Evolutionary conservation across 2,329 filamentous ascomycete species (phyloP).

Genomic region (Hirsutella thompsonii): DNA sequence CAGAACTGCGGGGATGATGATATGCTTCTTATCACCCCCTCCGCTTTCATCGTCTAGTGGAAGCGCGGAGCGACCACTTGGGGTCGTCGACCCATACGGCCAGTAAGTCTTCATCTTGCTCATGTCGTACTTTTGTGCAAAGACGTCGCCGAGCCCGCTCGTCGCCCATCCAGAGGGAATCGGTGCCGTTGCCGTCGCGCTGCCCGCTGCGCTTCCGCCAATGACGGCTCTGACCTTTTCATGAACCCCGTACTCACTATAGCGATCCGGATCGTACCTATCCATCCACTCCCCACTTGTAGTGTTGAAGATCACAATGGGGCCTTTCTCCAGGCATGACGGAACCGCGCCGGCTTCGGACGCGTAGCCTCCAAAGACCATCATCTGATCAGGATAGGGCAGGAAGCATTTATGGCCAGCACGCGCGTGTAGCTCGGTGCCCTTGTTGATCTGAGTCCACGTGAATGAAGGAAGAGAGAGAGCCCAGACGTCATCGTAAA

Average conservation of each 20-base stretch:
- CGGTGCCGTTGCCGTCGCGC: slow-evolving; percentile 57
- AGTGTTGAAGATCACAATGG: slow-evolving; percentile 59
- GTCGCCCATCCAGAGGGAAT: slow-evolving; percentile 42
- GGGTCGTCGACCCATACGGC: slow-evolving; percentile 31
- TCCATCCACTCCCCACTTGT: slow-evolving; percentile 56
- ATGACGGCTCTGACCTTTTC: slow-evolving; percentile 49
- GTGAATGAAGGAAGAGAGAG: slow-evolving; percentile 69
- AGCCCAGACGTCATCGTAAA: slow-evolving; percentile 64
- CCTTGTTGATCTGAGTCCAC: slow-evolving; percentile 47
- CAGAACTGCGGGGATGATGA: slow-evolving; percentile 7
- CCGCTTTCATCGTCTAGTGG: slow-evolving; percentile 7
- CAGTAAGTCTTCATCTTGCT: slow-evolving; percentile 46
- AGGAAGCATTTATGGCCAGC: slow-evolving; percentile 65
- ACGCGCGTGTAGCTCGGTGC: slow-evolving; percentile 41
- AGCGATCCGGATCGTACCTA: slow-evolving; percentile 52
- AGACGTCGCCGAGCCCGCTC: slow-evolving; percentile 35
- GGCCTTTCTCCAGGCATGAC: slow-evolving; percentile 35
- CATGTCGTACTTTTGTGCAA: slow-evolving; percentile 40
- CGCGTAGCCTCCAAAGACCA: slow-evolving; percentile 58
- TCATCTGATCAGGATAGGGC: slow-evolving; percentile 69
- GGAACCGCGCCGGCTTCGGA: slow-evolving; percentile 12
- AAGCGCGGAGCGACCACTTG: slow-evolving; percentile 8
- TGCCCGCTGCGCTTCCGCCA: slow-evolving; percentile 52
- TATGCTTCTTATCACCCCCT: slow-evolving; percentile 8
- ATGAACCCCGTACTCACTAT: slow-evolving; percentile 57